Evolutionary conservation across 257 asterid genomes (phyloP).

Genomic region (Solanum ossicruentum): DNA sequence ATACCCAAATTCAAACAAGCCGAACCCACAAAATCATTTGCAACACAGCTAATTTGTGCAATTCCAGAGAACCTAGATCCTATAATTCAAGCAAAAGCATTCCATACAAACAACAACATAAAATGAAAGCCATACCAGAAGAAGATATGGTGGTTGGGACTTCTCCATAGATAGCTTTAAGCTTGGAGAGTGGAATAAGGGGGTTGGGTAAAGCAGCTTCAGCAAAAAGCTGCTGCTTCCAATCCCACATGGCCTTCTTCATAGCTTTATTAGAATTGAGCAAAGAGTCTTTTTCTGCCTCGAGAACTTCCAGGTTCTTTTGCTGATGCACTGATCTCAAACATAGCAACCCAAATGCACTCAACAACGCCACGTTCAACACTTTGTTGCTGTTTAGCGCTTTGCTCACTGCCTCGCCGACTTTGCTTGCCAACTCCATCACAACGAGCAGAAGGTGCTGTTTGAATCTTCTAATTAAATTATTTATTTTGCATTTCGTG

Average conservation of each 20-base stretch:
- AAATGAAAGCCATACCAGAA: not conserved
- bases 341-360: conserved; percentile 36
- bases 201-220: conserved; percentile 27
- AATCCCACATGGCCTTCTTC: conserved; percentile 57
- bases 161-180: conserved; percentile 75
- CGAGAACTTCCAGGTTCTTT: conserved; percentile 32
- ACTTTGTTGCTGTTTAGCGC: conserved; percentile 49
- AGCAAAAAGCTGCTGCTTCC: conserved; percentile 73
- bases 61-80: not conserved
- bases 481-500: no score
- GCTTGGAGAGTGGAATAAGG: conserved; percentile 52
- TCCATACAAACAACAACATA: not conserved
- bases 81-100: not conserved
- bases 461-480: no score
- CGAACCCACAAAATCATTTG: not conserved
- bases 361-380: conserved; percentile 29
- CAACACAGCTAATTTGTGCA: not conserved
- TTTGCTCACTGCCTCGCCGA: conserved; percentile 22
- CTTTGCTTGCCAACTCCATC: conserved; percentile 31
- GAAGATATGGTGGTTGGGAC: not conserved
- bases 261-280: conserved; percentile 39
- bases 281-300: conserved; percentile 51
- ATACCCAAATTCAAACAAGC: not conserved
- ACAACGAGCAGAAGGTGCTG: no score
- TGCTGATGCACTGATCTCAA: conserved; percentile 44